These are phyloP conservation scores for Penicillium sp. DNA, from an alignment of 2,329 filamentous ascomycete genomes.

Conservation along the genomic window DNA sequence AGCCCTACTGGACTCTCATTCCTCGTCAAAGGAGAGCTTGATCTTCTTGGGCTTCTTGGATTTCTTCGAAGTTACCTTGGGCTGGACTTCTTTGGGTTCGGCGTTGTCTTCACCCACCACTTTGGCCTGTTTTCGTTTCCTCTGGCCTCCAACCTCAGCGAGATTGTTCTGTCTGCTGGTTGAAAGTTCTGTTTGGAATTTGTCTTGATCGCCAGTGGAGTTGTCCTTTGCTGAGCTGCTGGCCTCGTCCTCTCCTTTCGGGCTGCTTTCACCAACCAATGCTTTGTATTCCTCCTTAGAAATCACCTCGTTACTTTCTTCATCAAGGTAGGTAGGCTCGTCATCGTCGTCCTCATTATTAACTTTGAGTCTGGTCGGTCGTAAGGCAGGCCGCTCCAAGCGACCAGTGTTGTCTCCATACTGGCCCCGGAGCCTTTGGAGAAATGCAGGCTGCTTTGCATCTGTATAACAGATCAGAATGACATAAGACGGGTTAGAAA, in stretches of 20 bases:
- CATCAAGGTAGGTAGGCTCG: constrained; percentile 44
- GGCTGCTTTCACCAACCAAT: constrained; percentile 27
- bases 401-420: constrained; percentile 37
- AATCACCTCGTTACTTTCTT: constrained; percentile 44
- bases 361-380: constrained; percentile 36
- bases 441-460: constrained; percentile 43
- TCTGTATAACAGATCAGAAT: constrained; percentile 26
- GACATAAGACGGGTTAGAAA: neutral
- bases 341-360: constrained; percentile 40
- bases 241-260: constrained; percentile 12
- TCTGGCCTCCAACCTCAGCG: constrained; percentile 41
- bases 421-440: constrained; percentile 41
- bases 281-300: constrained; percentile 45
- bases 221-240: constrained; percentile 12
- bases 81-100: constrained; percentile 21
- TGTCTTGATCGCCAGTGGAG: constrained; percentile 11
- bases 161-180: constrained; percentile 34
- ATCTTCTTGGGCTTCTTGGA: constrained; percentile 46
- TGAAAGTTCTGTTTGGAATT: constrained; percentile 12
- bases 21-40: constrained; percentile 47
- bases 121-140: constrained; percentile 44
- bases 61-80: constrained; percentile 31
- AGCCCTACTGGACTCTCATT: constrained; percentile 8
- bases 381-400: constrained; percentile 36
- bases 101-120: constrained; percentile 38